These are phyloP conservation scores for Suillus plorans DNA, from an alignment of 768 basidiomycete genomes.

Conservation along the genomic window DNA sequence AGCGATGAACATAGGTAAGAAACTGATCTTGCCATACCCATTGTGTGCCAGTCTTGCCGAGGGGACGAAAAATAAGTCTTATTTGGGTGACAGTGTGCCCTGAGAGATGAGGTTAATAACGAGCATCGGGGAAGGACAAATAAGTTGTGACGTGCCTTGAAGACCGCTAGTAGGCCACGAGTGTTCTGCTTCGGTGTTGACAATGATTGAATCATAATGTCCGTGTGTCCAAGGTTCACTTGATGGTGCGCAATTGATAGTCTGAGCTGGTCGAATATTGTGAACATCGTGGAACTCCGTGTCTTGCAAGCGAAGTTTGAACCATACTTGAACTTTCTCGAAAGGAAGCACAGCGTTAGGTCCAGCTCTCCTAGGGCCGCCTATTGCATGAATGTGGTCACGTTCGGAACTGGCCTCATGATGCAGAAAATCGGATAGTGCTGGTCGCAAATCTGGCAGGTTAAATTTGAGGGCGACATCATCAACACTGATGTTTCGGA, in stretches of 20 bases:
- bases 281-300: too few species aligned
- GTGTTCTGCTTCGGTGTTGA: not conserved
- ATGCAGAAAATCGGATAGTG: not conserved
- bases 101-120: too few species aligned
- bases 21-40: not conserved
- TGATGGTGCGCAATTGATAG: too few species aligned
- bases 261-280: too few species aligned
- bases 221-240: not conserved
- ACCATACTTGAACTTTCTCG: constrained; percentile 6
- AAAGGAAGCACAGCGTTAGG: not conserved
- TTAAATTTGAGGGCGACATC: not conserved
- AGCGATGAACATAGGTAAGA: constrained; percentile 18
- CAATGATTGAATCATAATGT: constrained; percentile 1
- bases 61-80: not conserved
- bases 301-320: constrained; percentile 4
- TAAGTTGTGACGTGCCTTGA: not conserved
- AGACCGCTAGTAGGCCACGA: constrained; percentile 4
- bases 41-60: not conserved
- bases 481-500: not conserved
- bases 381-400: too few species aligned
- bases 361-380: too few species aligned
- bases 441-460: not conserved
- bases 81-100: too few species aligned
- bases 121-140: too few species aligned
- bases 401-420: too few species aligned